These are phyloP conservation scores for Babjeviella inositovora DNA, from an alignment of 805 yeast genomes.

Conservation along the genomic window DNA sequence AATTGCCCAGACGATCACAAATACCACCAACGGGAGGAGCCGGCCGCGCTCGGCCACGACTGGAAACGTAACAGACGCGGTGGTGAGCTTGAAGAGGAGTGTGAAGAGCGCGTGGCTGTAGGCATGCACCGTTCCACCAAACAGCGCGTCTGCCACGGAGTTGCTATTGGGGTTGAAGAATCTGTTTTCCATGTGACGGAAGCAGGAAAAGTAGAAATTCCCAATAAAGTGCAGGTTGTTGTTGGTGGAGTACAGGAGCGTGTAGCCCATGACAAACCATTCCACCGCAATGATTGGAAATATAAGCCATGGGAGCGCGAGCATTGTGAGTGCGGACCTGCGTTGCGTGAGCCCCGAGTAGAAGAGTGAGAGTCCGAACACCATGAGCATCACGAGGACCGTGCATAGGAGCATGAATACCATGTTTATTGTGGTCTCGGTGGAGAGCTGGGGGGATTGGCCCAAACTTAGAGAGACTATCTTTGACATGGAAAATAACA, in stretches of 20 bases:
- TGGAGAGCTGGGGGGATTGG: too few species aligned
- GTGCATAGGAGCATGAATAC: constrained; percentile 19
- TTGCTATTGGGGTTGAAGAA: too few species aligned
- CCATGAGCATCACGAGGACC: constrained; percentile 11
- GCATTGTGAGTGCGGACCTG: constrained; percentile 20
- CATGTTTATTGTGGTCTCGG: too few species aligned
- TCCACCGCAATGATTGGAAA: constrained; percentile 16
- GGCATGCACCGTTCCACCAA: constrained; percentile 2
- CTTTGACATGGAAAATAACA: too few species aligned
- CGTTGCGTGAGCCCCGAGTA: constrained; percentile 25
- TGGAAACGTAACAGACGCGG: too few species aligned
- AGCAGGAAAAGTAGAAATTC: constrained; percentile 12
- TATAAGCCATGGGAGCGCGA: constrained; percentile 16
- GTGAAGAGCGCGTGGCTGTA: neutral
- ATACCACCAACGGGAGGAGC: constrained; percentile 19
- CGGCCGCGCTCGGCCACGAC: constrained; percentile 25
- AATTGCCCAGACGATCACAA: constrained; percentile 20
- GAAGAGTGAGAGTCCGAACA: constrained; percentile 19
- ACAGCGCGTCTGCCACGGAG: too few species aligned
- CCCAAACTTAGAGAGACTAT: too few species aligned
- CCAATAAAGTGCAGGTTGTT: constrained; percentile 17
- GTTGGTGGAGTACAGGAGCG: constrained; percentile 16
- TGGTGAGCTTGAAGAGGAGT: too few species aligned
- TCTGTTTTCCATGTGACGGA: too few species aligned
- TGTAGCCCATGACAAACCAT: constrained; percentile 28